Evolutionary conservation across 2,329 filamentous ascomycete species (phyloP), one percentile per base, ranked within the genome.

Genomic region (Lasiodiplodia gonubiensis): DNA sequence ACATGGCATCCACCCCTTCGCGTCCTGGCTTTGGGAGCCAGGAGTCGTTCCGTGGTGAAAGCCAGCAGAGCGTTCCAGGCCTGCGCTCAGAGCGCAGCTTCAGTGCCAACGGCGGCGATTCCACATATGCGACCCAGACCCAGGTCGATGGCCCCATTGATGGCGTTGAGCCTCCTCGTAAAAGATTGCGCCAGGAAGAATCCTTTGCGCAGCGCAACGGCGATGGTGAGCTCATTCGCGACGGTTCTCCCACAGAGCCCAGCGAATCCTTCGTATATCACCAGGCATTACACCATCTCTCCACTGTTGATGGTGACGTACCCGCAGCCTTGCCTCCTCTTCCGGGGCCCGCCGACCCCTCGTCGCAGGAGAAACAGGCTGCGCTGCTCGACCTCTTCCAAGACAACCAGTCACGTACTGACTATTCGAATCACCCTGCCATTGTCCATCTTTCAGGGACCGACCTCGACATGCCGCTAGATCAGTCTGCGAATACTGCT

Each of bases 381-480:
- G 84, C 98, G 8, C 95, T 97, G 74, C 87, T 94, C 73, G 91
- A 95, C 70, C 85, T 79, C 12, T 80, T 84, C 68, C 80, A 81
- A 3, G 82, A 84, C 67, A 67, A 64, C 51, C 77, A 90, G 64
- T 85, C 86, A 7, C 84, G 88, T 12, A 88, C 88, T 8, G 92
- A 96, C 70, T 90, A 85, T 70, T 86, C 89, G 1, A 89, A 90
- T 67, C 90, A 94, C 73, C 91, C 93, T 12, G 90, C 92, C 48
- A 87, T 99, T 48, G 85, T 89, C 57, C 89, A 89, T 11, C 85
- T 97, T 67, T 90, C 89, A 1, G 88, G 92, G 0, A 83, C 90
- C 48, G 94, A 99, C 71, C 86, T 98, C 25, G 95, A 99, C 74
- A 90, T 95, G 77, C 94, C 95, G 1, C 92, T 99, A 67, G 95